These are phyloP conservation scores for Picea glauca DNA, from an alignment of 75 land plant species.

Conservation along the genomic window DNA sequence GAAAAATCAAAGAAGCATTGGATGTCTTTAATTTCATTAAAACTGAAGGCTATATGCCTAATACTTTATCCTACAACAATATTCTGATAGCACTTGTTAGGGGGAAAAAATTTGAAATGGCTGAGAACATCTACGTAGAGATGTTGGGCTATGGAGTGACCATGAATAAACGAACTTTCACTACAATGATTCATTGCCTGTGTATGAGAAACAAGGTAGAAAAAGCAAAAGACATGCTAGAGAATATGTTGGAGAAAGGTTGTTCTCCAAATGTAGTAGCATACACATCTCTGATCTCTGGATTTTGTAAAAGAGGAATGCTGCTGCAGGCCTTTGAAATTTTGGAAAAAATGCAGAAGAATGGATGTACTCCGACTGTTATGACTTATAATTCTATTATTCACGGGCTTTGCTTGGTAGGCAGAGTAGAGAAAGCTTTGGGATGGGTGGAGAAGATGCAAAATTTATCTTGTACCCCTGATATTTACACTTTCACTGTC, in stretches of 20 bases:
- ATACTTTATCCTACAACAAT: conserved; percentile 24
- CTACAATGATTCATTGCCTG: conserved; percentile 30
- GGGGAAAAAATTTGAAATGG: conserved; percentile 25
- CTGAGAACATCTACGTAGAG: conserved; percentile 17
- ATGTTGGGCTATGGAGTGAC: conserved; percentile 9
- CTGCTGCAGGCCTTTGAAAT: conserved; percentile 52
- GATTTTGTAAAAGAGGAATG: conserved; percentile 53
- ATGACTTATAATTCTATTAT: conserved; percentile 57
- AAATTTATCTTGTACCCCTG: conserved; percentile 27
- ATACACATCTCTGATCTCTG: conserved; percentile 40
- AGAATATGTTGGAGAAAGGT: conserved; percentile 40
- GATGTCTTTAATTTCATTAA: conserved; percentile 12
- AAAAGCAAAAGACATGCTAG: conserved; percentile 31
- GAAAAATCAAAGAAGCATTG: conserved; percentile 1
- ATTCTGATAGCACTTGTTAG: conserved; percentile 29
- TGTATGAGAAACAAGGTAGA: conserved; percentile 35
- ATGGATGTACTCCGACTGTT: conserved; percentile 32
- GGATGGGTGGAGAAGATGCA: conserved; percentile 34
- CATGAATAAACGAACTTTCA: conserved; percentile 35
- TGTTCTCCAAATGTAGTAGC: conserved; percentile 36
- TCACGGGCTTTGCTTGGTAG: conserved; percentile 65
- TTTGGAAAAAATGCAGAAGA: conserved; percentile 44
- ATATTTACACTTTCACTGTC: conserved; percentile 48
- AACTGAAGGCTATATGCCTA: conserved; percentile 10
- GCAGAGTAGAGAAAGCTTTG: conserved; percentile 54